Evolutionary conservation across 2,329 filamentous ascomycete genomes (phyloP), one percentile per base, ranked within the genome.

Genomic region (Fusarium citri): DNA sequence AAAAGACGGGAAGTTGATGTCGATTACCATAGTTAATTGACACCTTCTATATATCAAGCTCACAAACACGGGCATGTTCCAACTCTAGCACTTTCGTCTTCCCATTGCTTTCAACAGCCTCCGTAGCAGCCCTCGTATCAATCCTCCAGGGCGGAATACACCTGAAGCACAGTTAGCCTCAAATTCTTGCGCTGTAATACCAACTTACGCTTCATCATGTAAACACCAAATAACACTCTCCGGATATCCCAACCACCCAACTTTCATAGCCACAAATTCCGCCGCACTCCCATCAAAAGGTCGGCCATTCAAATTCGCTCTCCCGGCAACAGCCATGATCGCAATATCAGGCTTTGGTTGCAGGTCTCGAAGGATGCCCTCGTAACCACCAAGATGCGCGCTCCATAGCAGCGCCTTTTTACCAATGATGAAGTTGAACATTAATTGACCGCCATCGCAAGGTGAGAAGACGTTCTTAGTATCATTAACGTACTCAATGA

Each of bases 161-260:
- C 12, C 53, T 55, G 14, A 2, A 2, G 1, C 0, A 34, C 2
- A 34, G 37, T 55, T 1, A 42, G 6, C 22, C 3, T 4, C 14
- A 12, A 4, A 37, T 3, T 9, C 2, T 4, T 8, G 3, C 6
- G 3, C 7, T 6, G 8, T 2, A 12, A n/a, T 15, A 7, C 0
- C 5, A 7, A 53, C 51, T 0, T n/a, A 59, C 57, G 57, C 31
- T 41, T 59, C 57, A 8, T 59, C 41, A 4, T 59, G 57, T 23
- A 59, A 5, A 58, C 57, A 59, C 53, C 57, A 58, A 0, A 59
- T 48, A 4, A 59, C 25, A 0, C 12, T 42, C 5, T 15, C 3
- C 4, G 57, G 53, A 0, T 16, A 41, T 8, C 53, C 53, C 5
- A 59, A 2, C 57, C 42, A 59, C 0, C 11, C 53, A 8, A 48